Percentiles rank a stretch among this genome's conserved stretches.
Conservation (phyloP, 2,329 filamentous ascomycete species). For the Diaporthe longicolla region DNA sequence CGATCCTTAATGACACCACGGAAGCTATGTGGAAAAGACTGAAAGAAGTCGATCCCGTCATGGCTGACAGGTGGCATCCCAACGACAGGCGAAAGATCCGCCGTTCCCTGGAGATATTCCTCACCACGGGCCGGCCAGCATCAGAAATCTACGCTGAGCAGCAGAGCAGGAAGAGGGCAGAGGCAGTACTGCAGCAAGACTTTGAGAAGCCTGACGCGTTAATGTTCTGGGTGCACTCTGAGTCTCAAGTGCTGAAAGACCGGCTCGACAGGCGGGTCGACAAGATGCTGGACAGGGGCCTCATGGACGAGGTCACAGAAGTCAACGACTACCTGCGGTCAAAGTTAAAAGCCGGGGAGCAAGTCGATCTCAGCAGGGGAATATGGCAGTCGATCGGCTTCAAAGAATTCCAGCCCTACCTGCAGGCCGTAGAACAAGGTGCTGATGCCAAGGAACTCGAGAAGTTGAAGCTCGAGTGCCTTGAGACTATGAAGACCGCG, state of each 20-base stretch:
- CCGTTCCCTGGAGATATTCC: constrained; percentile 89
- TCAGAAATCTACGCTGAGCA: constrained; percentile 92
- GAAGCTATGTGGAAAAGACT: constrained; percentile 81
- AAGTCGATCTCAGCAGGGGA: constrained; percentile 81
- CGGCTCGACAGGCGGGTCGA: constrained; percentile 85
- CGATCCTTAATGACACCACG: constrained; percentile 80
- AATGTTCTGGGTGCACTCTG: constrained; percentile 89
- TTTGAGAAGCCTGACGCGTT: constrained; percentile 62
- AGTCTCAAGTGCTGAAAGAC: constrained; percentile 74
- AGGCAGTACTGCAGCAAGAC: constrained; percentile 44
- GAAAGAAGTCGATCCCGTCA: constrained; percentile 85
- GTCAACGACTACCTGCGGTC: constrained; percentile 58
- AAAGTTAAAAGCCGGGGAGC: constrained; percentile 59
- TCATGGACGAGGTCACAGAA: constrained; percentile 64
- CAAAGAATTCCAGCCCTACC: constrained; percentile 87
- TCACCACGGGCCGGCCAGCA: constrained; percentile 84
- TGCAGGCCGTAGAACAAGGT: constrained; percentile 61
- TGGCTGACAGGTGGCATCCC: constrained; percentile 94
- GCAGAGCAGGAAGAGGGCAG: constrained; percentile 55
- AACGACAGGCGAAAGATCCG: constrained; percentile 92
- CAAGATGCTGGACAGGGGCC: constrained; percentile 78
- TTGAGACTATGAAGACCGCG: constrained; percentile 84
- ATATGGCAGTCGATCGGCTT: constrained; percentile 99
- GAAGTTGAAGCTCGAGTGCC: constrained; percentile 68
- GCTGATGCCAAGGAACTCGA: constrained; percentile 59